Percentiles rank a stretch among this genome's conserved stretches.
Conservation (phyloP, 345 rosid species). For the Arabis hirsuta region DNA sequence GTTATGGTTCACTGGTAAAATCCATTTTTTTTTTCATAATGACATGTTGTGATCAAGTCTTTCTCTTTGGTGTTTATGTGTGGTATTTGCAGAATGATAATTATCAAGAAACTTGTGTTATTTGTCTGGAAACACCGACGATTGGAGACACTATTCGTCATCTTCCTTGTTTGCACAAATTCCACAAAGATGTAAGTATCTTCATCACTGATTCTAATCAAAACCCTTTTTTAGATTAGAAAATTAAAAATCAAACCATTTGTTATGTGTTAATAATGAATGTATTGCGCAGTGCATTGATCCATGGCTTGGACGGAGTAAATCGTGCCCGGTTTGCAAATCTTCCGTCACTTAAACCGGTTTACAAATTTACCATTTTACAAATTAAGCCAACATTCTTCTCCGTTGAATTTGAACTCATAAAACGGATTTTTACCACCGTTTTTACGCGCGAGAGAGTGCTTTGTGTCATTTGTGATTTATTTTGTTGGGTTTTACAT, state of each 20-base stretch:
- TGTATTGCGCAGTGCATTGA: conserved; percentile 77
- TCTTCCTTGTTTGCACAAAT: conserved; percentile 97
- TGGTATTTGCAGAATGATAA: conserved; percentile 56
- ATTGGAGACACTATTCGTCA: conserved; percentile 85
- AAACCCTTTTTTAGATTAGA: not conserved
- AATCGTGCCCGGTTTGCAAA: conserved; percentile 92
- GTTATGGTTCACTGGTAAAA: conserved; percentile 15
- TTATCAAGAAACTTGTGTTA: conserved; percentile 72
- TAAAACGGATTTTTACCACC: conserved; percentile 1
- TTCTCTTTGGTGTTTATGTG: conserved; percentile 26
- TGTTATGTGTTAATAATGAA: not conserved
- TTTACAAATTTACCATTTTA: not conserved
- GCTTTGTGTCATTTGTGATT: not conserved
- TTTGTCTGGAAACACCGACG: conserved; percentile 82
- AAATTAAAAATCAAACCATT: not conserved
- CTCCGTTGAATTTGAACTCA: not conserved
- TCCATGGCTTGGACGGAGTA: conserved; percentile 84
- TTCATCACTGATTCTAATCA: conserved; percentile 6
- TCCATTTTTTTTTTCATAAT: not conserved
- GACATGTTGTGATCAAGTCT: not conserved
- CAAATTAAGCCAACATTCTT: conserved; percentile 1
- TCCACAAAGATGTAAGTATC: conserved; percentile 80
- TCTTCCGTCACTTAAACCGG: conserved; percentile 60
- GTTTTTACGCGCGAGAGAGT: not conserved
- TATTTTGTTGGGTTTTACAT: conserved; percentile 1